phyloP scores from a whole-genome alignment of 225 moss, liverwort and hornwort genomes.

The Anthoceros angustus region DNA sequence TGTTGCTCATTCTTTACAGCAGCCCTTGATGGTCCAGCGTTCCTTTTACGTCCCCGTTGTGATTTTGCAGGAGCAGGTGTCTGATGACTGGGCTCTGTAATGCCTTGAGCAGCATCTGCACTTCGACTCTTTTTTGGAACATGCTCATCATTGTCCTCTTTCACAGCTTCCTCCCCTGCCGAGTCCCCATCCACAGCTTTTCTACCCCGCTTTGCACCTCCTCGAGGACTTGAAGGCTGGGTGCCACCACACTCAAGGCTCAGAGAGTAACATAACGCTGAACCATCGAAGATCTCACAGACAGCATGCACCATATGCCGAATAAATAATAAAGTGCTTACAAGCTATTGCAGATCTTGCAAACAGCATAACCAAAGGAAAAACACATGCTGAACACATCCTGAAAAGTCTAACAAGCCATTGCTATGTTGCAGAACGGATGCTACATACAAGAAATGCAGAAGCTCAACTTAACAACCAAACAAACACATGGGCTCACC shows the following conservation, averaged over 20 bases:
- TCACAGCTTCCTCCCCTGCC: constrained; percentile 54
- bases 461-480: neutral
- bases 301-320: neutral
- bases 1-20: constrained; percentile 53
- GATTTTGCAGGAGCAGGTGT: constrained; percentile 22
- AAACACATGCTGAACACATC: too few relatives aligned
- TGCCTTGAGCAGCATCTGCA: constrained; percentile 13
- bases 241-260: neutral
- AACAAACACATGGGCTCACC: constrained; percentile 7
- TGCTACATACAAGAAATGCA: too few relatives aligned
- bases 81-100: constrained; percentile 19
- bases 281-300: constrained; percentile 2
- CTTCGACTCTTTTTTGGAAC: constrained; percentile 42
- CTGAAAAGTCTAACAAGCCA: too few relatives aligned
- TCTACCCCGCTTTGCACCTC: constrained; percentile 70
- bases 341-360: too few relatives aligned
- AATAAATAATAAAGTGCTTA: too few relatives aligned
- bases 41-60: constrained; percentile 20
- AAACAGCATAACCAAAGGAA: too few relatives aligned
- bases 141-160: constrained; percentile 50
- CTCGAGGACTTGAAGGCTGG: constrained; percentile 88
- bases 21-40: constrained; percentile 36
- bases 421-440: too few relatives aligned
- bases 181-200: constrained; percentile 62
- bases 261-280: neutral